Percentiles rank a stretch among this genome's conserved stretches.
phyloP scores from a whole-genome alignment of 2,329 filamentous ascomycete genomes.

The Pseudogymnoascus sp. region DNA sequence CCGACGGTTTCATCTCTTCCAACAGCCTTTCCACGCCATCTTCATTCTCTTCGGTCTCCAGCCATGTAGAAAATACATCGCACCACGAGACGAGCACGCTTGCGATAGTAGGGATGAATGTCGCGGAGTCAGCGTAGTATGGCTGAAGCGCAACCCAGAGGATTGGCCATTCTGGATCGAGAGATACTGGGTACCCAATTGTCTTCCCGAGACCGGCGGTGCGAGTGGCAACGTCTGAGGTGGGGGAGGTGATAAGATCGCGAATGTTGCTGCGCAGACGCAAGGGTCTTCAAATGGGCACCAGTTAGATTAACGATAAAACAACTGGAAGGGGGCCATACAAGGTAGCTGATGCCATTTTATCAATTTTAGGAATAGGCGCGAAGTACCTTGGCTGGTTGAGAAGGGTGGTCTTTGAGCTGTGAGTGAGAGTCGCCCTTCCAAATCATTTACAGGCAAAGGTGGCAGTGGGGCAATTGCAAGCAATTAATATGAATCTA shows the following conservation, averaged over 20 bases:
- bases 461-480: neutral
- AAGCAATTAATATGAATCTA: neutral
- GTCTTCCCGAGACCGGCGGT: conserved; percentile 12
- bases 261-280: conserved; percentile 19
- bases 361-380: neutral
- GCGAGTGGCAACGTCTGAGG: conserved; percentile 11
- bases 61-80: conserved; percentile 33
- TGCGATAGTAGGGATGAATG: conserved; percentile 34
- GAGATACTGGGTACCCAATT: conserved; percentile 34
- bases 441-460: neutral
- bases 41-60: conserved; percentile 35
- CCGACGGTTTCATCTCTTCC: conserved; percentile 27
- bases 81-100: conserved; percentile 35
- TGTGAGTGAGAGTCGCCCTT: neutral
- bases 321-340: neutral
- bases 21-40: conserved; percentile 38
- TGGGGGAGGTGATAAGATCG: conserved; percentile 17
- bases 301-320: neutral
- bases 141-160: conserved; percentile 33
- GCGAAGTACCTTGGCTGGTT: neutral
- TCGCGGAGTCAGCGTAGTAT: conserved; percentile 35
- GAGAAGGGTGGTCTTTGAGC: neutral
- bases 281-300: conserved; percentile 13
- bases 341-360: neutral
- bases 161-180: conserved; percentile 39